phyloP scores from a whole-genome alignment of 164 flowering plant species.

The Tetracentron sinense region DNA sequence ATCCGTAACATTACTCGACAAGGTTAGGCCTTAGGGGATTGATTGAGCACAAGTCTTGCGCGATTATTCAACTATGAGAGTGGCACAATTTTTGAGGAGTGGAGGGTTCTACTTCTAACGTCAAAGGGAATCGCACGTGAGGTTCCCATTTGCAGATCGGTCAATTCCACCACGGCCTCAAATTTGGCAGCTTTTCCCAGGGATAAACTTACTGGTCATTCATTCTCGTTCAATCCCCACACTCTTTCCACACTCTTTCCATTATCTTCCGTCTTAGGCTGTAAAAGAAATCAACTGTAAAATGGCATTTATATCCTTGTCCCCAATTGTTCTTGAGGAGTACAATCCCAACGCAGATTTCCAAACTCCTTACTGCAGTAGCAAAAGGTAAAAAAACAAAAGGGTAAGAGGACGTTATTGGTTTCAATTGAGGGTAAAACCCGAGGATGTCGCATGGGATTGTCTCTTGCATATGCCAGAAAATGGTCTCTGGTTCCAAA shows the following conservation, averaged over 20 bases:
- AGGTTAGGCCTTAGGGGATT: no score
- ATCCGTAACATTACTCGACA: no score
- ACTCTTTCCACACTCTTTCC: background rate
- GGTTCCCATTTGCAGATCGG: constrained; percentile 19
- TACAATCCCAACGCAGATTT: no score
- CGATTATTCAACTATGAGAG: constrained; percentile 11
- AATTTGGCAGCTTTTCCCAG: constrained; percentile 13
- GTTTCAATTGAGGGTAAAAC: no score
- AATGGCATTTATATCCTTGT: background rate
- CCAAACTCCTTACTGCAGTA: no score
- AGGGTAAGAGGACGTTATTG: no score
- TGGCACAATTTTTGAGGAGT: constrained; percentile 7
- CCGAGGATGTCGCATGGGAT: no score
- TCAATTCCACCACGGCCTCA: constrained; percentile 39
- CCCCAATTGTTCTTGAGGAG: background rate
- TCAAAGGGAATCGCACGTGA: constrained; percentile 38
- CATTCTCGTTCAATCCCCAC: background rate
- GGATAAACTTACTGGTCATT: constrained; percentile 7
- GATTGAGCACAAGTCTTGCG: no score
- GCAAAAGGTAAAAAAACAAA: no score
- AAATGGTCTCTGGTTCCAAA: no score
- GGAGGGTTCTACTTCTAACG: background rate
- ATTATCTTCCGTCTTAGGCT: background rate
- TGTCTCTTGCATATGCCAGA: no score
- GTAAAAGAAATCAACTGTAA: background rate